Base-by-base conservation (phyloP, 2,329 filamentous ascomycete species). In the Penicillium sp. region DNA sequence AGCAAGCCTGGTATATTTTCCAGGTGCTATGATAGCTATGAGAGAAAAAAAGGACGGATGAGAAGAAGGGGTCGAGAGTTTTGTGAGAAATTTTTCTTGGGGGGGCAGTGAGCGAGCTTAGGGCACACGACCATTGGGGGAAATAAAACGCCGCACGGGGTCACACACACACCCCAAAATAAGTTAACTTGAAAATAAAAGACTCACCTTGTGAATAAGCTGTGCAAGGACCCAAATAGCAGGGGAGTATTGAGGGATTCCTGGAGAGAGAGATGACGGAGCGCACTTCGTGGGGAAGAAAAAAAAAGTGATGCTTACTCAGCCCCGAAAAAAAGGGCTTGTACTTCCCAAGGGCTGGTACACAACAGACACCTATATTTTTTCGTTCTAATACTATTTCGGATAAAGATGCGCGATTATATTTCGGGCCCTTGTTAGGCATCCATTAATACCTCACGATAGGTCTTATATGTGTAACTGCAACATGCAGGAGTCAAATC, bases 111-210 rank as follows among this genome's bases (percentile, higher is more conserved):
- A 53, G 42, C 31, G 50, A 47, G 33, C 25, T 58, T 65, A 64
- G 62, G 62, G 62, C 62, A 59, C 50, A 54, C 57, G 54, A 44
- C 36, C 41, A 45, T 41, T 57, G 48, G 53, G 55, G 50, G 50
- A 58, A 49, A 54, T 43, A 55, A 58, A 61, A 61, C 42, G 42
- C 54, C 56, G 58, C 61, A 63, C 54, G 37, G 31, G 16, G 37
- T 43, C 22, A 16, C 43, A 37, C 30, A 40, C 30, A 53, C 19
- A 33, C 12, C 14, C 19, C 48, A 5, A 50, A 50, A 26, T 30
- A 14, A 43, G 37, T 12, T 42, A 17, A 50, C 28, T 26, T 43
- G 48, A 17, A 41, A 42, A 52, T 28, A 57, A 56, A 56, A 49
- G 38, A 62, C 56, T 53, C 50, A 58, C 53, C 53, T 60, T 41